phyloP scores from a whole-genome alignment of 1,284 basidiomycete species.

The Mycena citricolor region DNA sequence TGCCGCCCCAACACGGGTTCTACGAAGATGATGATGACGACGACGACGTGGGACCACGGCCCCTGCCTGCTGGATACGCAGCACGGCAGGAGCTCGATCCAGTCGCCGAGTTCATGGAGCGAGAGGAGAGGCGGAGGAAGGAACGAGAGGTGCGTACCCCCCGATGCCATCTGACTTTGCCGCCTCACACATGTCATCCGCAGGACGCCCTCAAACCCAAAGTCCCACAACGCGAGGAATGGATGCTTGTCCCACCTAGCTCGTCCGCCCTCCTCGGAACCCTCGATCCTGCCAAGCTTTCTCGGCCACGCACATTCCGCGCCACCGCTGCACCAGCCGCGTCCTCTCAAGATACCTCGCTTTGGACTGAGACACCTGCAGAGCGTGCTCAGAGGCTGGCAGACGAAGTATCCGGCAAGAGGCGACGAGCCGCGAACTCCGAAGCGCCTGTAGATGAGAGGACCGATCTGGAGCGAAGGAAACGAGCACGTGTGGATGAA shows the following conservation, averaged over 20 bases:
- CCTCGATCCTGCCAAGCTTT: constrained; percentile 62
- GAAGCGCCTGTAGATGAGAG: constrained; percentile 44
- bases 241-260: constrained; percentile 92
- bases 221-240: constrained; percentile 80
- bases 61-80: constrained; percentile 49
- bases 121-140: constrained; percentile 73
- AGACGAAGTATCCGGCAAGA: constrained; percentile 85
- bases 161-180: constrained; percentile 1
- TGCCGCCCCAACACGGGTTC: too few species aligned
- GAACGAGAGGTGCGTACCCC: constrained; percentile 55
- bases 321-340: constrained; percentile 50
- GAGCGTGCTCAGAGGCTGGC: constrained; percentile 82
- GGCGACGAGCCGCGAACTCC: constrained; percentile 64
- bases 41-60: constrained; percentile 77
- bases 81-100: constrained; percentile 49
- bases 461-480: constrained; percentile 38
- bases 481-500: constrained; percentile 61
- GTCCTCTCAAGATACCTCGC: constrained; percentile 49
- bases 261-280: constrained; percentile 71
- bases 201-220: constrained; percentile 75
- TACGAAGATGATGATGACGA: constrained; percentile 60
- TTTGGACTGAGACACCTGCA: constrained; percentile 93
- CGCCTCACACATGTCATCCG: too few species aligned
- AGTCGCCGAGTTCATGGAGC: constrained; percentile 76
- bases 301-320: constrained; percentile 75